phyloP scores from a whole-genome alignment of 441 rosid genomes.

The Corymbia calophylla region DNA sequence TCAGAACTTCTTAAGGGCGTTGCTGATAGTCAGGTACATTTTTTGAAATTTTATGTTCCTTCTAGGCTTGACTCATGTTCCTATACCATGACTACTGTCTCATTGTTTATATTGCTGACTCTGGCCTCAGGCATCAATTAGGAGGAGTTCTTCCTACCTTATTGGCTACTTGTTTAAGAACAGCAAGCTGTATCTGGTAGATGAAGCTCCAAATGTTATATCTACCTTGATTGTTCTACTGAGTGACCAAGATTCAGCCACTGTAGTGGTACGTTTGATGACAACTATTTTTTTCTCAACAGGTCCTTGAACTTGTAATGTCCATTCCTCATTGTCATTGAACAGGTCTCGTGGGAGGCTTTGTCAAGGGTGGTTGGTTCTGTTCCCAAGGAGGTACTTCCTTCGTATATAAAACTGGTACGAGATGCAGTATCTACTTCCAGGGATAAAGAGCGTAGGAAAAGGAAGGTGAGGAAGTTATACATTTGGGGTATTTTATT shows the following conservation, averaged over 20 bases:
- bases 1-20: slow-evolving; percentile 92
- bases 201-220: slow-evolving; percentile 97
- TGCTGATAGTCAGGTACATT: slow-evolving; percentile 65
- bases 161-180: slow-evolving; percentile 91
- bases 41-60: neutral
- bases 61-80: neutral
- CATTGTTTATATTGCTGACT: neutral
- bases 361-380: slow-evolving; percentile 84
- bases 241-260: slow-evolving; percentile 82
- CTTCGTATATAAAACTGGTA: slow-evolving; percentile 81
- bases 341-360: slow-evolving; percentile 97
- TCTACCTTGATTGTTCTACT: slow-evolving; percentile 85
- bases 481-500: neutral
- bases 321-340: slow-evolving; percentile 11
- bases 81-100: neutral
- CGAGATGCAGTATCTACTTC: slow-evolving; percentile 98
- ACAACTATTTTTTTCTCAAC: neutral
- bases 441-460: slow-evolving; percentile 92
- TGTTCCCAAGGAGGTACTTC: slow-evolving; percentile 93
- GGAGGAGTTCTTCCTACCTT: slow-evolving; percentile 88
- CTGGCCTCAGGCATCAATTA: slow-evolving; percentile 70
- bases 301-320: slow-evolving; percentile 3
- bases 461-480: slow-evolving; percentile 57
- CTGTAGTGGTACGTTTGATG: slow-evolving; percentile 57
- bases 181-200: slow-evolving; percentile 92